Percentiles rank a stretch among this genome's conserved stretches.
phyloP scores from a whole-genome alignment of 805 yeast genomes.

The Candida broadrunensis region DNA sequence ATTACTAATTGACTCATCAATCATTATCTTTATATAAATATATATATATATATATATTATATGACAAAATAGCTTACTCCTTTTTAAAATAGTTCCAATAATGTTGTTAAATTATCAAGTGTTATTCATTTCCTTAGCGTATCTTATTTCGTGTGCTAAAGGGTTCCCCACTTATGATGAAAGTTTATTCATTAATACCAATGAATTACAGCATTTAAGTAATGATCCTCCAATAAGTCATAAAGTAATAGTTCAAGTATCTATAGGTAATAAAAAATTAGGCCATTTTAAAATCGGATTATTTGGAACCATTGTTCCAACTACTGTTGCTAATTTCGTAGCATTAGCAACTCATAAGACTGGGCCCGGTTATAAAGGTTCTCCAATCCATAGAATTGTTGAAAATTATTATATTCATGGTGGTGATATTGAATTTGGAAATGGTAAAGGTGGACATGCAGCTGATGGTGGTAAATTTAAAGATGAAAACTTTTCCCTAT shows the following conservation, averaged over 20 bases:
- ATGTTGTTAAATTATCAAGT: too few species aligned
- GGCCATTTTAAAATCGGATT: constrained; percentile 57
- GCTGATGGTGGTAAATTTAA: too few species aligned
- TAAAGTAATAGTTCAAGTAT: constrained; percentile 40
- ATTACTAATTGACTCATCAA: too few species aligned
- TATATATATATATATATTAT: too few species aligned
- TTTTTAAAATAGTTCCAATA: too few species aligned
- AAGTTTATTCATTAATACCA: too few species aligned
- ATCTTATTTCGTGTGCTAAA: too few species aligned
- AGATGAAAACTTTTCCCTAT: constrained; percentile 66
- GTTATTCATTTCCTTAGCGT: too few species aligned
- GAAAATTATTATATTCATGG: constrained; percentile 37
- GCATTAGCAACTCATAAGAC: constrained; percentile 23
- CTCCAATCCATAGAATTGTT: constrained; percentile 45
- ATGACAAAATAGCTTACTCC: too few species aligned
- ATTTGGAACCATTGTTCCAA: constrained; percentile 64
- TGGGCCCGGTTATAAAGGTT: constrained; percentile 65
- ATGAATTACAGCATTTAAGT: too few species aligned
- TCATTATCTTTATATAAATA: too few species aligned
- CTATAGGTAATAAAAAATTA: constrained; percentile 21
- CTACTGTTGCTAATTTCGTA: constrained; percentile 35
- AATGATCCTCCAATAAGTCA: constrained; percentile 57
- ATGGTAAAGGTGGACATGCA: constrained; percentile 86
- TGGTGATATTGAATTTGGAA: constrained; percentile 38
- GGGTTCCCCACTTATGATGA: too few species aligned